These are phyloP conservation scores for Trichomonas vaginalis DNA, from an alignment of 208 protist genomes.

Conservation along the genomic window DNA sequence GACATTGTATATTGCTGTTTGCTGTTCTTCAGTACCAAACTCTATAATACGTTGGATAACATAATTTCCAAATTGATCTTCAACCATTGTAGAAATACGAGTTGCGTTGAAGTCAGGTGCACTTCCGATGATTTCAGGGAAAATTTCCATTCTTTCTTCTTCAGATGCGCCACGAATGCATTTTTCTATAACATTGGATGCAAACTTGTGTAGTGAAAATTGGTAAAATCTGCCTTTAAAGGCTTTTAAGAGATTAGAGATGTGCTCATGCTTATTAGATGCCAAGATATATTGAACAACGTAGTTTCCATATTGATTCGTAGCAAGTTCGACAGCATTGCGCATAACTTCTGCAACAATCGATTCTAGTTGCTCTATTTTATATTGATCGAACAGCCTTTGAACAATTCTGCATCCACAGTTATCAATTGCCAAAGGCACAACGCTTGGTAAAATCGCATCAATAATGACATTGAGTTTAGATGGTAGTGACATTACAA, in stretches of 20 bases:
- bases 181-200: conserved; percentile 31
- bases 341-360: not conserved
- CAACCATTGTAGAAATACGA: conserved; percentile 8
- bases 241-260: not conserved
- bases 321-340: not conserved
- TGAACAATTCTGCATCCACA: conserved; percentile 20
- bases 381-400: not conserved
- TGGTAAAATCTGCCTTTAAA: not conserved
- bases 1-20: not conserved
- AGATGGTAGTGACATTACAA: not conserved
- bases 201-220: conserved; percentile 29
- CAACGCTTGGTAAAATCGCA: not conserved
- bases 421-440: not conserved
- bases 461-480: not conserved
- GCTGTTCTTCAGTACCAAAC: not conserved
- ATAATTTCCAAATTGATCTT: conserved; percentile 29
- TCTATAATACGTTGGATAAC: conserved; percentile 25
- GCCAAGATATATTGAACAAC: conserved; percentile 26
- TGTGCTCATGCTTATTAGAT: not conserved
- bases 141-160: not conserved
- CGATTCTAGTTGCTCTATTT: not conserved
- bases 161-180: not conserved
- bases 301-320: conserved; percentile 31
- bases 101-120: not conserved
- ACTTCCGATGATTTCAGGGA: not conserved